Percentiles rank a stretch among this genome's conserved stretches.
Conservation (phyloP, 768 basidiomycete species). For the Hirschioporus abietinus region DNA sequence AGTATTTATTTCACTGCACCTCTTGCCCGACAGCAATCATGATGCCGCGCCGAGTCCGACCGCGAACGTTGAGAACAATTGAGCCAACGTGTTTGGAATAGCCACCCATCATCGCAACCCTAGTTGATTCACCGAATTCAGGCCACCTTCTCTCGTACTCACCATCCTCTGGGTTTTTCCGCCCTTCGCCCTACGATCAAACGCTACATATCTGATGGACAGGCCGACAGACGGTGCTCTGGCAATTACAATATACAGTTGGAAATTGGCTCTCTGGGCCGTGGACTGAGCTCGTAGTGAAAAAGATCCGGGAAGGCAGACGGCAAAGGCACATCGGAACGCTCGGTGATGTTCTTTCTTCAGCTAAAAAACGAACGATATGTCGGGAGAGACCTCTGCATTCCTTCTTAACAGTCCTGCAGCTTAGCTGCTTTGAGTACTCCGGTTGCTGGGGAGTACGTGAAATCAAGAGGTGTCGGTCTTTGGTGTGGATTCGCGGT, state of each 20-base stretch:
- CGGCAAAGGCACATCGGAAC: not conserved
- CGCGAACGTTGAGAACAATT: not conserved
- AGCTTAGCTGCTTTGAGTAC: not conserved
- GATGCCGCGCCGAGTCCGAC: conserved; percentile 1
- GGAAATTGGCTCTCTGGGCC: not conserved
- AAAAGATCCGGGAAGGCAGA: no score
- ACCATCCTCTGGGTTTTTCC: not conserved
- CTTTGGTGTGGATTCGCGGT: not conserved
- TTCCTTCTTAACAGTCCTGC: not conserved
- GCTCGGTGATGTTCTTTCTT: not conserved
- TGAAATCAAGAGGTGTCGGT: not conserved
- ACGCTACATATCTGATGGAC: not conserved
- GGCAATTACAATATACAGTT: not conserved
- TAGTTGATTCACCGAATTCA: not conserved
- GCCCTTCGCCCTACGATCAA: not conserved
- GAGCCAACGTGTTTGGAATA: not conserved
- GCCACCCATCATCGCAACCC: not conserved
- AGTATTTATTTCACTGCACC: not conserved
- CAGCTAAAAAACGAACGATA: not conserved
- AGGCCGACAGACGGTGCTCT: not conserved
- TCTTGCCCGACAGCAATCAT: not conserved
- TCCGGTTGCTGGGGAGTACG: not conserved
- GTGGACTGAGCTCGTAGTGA: not conserved
- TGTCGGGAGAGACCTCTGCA: not conserved
- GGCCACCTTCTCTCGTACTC: not conserved